These are phyloP conservation scores for Mortierella sp. DNA, from an alignment of 371 early-diverging fungal species.

Conservation along the genomic window DNA sequence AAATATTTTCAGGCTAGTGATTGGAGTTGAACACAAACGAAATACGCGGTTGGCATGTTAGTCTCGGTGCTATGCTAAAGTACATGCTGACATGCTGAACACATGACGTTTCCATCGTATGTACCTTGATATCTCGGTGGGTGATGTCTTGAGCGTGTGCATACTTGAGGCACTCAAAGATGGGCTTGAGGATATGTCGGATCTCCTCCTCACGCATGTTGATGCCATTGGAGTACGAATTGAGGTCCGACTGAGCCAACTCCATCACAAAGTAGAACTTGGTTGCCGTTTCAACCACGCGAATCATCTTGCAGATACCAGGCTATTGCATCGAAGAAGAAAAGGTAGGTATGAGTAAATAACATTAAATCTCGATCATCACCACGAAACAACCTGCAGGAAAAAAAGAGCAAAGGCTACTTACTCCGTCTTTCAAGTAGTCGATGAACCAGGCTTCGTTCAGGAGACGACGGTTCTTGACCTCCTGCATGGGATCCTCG, in stretches of 20 bases:
- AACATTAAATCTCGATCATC: too few relatives aligned
- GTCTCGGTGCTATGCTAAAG: not conserved
- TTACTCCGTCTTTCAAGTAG: conserved; percentile 54
- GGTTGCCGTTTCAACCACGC: conserved; percentile 53
- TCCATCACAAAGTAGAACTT: conserved; percentile 58
- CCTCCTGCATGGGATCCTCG: conserved; percentile 49
- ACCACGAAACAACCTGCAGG: not conserved
- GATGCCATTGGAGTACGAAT: conserved; percentile 56
- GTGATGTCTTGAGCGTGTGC: conserved; percentile 48
- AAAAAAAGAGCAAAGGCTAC: not conserved
- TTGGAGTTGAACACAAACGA: not conserved
- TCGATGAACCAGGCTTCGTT: conserved; percentile 57
- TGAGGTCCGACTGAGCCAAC: conserved; percentile 51
- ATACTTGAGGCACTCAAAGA: conserved; percentile 56
- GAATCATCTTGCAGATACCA: conserved; percentile 49
- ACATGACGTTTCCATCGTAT: not conserved
- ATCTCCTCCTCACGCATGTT: conserved; percentile 57
- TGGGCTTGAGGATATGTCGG: conserved; percentile 47
- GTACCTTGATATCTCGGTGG: conserved; percentile 57
- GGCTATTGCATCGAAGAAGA: conserved; percentile 20
- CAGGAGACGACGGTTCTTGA: conserved; percentile 45
- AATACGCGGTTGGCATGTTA: too few relatives aligned
- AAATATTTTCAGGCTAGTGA: conserved; percentile 49
- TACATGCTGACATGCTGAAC: not conserved
- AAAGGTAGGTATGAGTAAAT: not conserved